Evolutionary conservation across 129 eudicot species (phyloP).

Genomic region (Arctium minus): DNA sequence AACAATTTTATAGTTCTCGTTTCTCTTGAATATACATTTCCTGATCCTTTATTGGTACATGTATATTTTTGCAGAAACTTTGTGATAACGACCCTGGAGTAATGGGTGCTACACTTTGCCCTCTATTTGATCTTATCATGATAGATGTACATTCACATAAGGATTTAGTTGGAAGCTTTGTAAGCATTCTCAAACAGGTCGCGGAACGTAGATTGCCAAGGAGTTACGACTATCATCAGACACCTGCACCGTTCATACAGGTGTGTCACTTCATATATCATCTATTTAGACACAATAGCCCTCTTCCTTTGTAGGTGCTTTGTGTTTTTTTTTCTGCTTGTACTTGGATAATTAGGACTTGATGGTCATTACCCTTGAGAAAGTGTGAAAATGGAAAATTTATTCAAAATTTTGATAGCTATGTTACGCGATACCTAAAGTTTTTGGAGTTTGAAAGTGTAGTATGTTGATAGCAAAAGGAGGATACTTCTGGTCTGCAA

Average conservation of each 20-base stretch:
- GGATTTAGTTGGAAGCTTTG: conserved; percentile 89
- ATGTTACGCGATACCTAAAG: not conserved
- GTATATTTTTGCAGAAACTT: conserved; percentile 63
- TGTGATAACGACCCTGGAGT: conserved; percentile 99
- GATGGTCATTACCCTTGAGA: not conserved
- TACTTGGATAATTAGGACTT: not conserved
- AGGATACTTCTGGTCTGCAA: not conserved
- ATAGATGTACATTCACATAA: conserved; percentile 74
- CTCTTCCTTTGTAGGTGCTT: not conserved
- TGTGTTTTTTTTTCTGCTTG: not conserved
- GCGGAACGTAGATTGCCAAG: conserved; percentile 97
- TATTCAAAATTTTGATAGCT: not conserved
- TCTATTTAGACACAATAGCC: not conserved
- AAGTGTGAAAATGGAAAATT: not conserved
- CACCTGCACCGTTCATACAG: conserved; percentile 99
- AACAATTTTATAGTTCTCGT: not conserved
- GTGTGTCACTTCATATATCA: conserved; percentile 26
- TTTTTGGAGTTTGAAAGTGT: not conserved
- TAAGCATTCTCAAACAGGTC: conserved; percentile 94
- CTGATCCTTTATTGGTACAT: conserved; percentile 11
- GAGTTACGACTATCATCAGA: conserved; percentile 98
- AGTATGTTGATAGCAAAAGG: not conserved
- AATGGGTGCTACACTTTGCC: conserved; percentile 97
- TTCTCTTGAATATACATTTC: not conserved
- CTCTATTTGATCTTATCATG: conserved; percentile 75